A percentile compares a stretch with the other conserved stretches of the same genome.
phyloP scores from a whole-genome alignment of 345 rosid species.

The Gossypium arboreum region DNA sequence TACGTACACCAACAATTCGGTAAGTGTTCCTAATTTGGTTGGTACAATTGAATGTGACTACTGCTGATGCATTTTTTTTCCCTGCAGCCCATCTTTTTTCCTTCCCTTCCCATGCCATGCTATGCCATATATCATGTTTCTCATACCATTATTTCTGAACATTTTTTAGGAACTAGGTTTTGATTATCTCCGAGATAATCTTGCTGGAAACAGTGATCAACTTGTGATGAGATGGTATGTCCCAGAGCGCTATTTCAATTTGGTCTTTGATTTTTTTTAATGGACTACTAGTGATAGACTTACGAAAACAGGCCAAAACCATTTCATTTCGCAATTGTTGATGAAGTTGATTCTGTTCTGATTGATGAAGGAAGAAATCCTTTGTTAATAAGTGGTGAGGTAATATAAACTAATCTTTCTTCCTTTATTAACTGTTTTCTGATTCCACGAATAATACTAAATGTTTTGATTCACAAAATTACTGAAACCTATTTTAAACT shows the following conservation, averaged over 20 bases:
- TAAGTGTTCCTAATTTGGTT: slow-evolving; percentile 35
- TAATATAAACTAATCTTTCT: slow-evolving; percentile 29
- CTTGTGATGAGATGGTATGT: slow-evolving; percentile 97
- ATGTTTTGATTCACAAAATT: neutral
- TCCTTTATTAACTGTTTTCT: neutral
- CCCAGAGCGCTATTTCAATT: slow-evolving; percentile 18
- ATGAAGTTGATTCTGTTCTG: slow-evolving; percentile 97
- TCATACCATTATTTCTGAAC: slow-evolving; percentile 24
- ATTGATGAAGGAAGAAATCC: slow-evolving; percentile 99
- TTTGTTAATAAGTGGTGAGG: slow-evolving; percentile 94
- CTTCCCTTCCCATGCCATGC: slow-evolving; percentile 4
- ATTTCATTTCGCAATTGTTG: slow-evolving; percentile 92
- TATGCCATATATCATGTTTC: neutral
- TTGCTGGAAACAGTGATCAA: slow-evolving; percentile 66
- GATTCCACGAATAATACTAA: neutral
- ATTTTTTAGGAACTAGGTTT: slow-evolving; percentile 85
- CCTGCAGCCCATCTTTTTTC: neutral
- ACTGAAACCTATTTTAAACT: neutral
- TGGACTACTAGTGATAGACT: slow-evolving; percentile 17
- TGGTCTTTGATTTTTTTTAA: neutral
- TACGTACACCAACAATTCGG: slow-evolving; percentile 92
- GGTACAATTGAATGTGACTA: slow-evolving; percentile 9
- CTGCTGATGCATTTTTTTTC: neutral
- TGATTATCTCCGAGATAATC: slow-evolving; percentile 97
- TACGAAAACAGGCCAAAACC: slow-evolving; percentile 81